A percentile compares a stretch with the other conserved stretches of the same genome.
These are phyloP conservation scores for Beverwykella pulmonaria DNA, from an alignment of 495 filamentous ascomycete genomes.

Conservation along the genomic window DNA sequence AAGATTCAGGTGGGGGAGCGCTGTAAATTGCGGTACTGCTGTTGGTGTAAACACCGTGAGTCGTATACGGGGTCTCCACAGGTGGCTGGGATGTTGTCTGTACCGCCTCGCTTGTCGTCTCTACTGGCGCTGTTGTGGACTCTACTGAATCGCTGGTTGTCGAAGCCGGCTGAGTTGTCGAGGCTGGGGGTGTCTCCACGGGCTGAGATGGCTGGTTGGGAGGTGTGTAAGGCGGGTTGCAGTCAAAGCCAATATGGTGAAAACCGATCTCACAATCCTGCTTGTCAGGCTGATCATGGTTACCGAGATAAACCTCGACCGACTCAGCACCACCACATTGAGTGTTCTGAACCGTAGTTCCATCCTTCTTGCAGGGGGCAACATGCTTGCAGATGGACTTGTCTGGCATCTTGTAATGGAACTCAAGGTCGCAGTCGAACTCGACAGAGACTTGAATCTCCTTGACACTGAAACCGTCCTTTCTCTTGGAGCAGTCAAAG, in stretches of 20 bases:
- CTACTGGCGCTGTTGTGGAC: background rate
- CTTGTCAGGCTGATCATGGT: slow-evolving; percentile 49
- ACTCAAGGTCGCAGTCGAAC: slow-evolving; percentile 71
- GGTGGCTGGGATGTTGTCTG: background rate
- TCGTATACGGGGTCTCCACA: background rate
- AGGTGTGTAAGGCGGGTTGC: slow-evolving; percentile 55
- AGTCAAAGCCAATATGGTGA: slow-evolving; percentile 79
- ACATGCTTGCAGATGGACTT: slow-evolving; percentile 76
- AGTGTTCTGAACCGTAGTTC: slow-evolving; percentile 71
- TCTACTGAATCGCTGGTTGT: background rate
- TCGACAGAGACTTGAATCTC: slow-evolving; percentile 71
- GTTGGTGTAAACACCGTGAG: background rate
- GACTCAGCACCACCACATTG: slow-evolving; percentile 89
- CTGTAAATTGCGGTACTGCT: background rate
- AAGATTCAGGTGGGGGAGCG: slow-evolving; percentile 19
- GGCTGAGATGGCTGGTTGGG: slow-evolving; percentile 5
- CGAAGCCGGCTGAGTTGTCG: background rate
- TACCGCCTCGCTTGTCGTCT: background rate
- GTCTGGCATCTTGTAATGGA: slow-evolving; percentile 82
- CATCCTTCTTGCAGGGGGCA: slow-evolving; percentile 62
- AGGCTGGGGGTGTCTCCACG: too few species aligned
- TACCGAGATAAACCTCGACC: slow-evolving; percentile 74
- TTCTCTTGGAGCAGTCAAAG: slow-evolving; percentile 56
- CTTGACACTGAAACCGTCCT: slow-evolving; percentile 72
- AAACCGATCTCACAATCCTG: slow-evolving; percentile 68